Base-by-base conservation (phyloP, 306 rosid genomes). In the Corylus avellana region DNA sequence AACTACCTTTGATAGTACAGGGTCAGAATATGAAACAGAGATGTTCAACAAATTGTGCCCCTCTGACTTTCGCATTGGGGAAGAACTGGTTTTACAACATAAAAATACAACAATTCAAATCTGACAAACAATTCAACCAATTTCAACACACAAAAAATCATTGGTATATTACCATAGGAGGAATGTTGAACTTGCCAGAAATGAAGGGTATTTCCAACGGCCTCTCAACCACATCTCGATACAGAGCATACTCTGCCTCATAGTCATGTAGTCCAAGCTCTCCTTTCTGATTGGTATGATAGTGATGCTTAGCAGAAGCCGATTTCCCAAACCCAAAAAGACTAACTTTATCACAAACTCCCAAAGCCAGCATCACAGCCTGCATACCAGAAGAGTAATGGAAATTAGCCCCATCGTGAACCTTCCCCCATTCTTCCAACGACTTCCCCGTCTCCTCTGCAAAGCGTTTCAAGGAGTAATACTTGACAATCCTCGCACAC, bases 361-460 rank as follows among this genome's bases (percentile, higher is more conserved):
- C 99, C 79, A 96, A 78, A 79, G 97, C 97, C 76, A 96, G 55
- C 97, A 96, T 85, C 59, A 96, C 90, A 16, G 98, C 99, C 77
- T 96, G 99, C 98, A 96, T 85, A 7, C 99, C 99, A 68, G 99
- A 96, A 70, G 97, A 91, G 81, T 96, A 96, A 85, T 96, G 99
- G 54, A 96, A 96, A 35, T 83, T 73, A 22, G 91, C 76, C 20
- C 90, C 96, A 83, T 90, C 99, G 83, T 93, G 99, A 2, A 81
- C 90, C 54, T 75, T 14, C 64, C 88, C 88, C 99, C 99, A 96
- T 5, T 85, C 82, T 16, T 89, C 94, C 77, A 90, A 83, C 8
- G 87, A 44, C 87, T 88, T 93, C 75, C 98, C 96, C 9, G 88
- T 86, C 64, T 72, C 81, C 82, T 96, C 97, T 82, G 82, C 84